A percentile compares a stretch with the other conserved stretches of the same genome.
Evolutionary conservation across 768 basidiomycete genomes (phyloP).

Genomic region (Tulasnella sp.): DNA sequence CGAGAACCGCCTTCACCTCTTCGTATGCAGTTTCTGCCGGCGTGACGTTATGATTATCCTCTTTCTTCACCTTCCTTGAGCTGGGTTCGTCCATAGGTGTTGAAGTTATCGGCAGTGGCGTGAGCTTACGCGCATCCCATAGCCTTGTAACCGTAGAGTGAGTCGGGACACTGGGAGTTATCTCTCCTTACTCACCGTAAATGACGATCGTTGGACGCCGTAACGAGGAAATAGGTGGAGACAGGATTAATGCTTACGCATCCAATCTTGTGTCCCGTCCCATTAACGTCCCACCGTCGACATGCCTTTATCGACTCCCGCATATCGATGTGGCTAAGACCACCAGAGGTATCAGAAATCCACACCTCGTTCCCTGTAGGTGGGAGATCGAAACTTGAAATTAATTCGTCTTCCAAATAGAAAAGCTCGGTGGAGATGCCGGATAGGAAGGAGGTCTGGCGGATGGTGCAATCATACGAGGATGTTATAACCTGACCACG

Average conservation of each 20-base stretch:
- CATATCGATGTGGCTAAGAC: slow-evolving; percentile 63
- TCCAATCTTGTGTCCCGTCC: slow-evolving; percentile 37
- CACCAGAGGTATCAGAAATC: slow-evolving; percentile 64
- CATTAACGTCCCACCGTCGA: slow-evolving; percentile 18
- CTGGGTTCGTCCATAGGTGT: slow-evolving; percentile 23
- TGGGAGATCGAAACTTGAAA: slow-evolving; percentile 55
- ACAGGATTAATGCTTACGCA: slow-evolving; percentile 68
- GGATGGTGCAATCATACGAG: slow-evolving; percentile 70
- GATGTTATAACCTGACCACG: slow-evolving; percentile 55
- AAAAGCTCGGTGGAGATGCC: slow-evolving; percentile 61
- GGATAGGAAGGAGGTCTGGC: slow-evolving; percentile 57
- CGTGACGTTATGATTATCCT: slow-evolving; percentile 8
- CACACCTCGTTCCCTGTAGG: slow-evolving; percentile 69
- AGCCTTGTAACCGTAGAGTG: slow-evolving; percentile 34
- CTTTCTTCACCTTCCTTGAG: slow-evolving; percentile 14
- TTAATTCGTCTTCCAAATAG: slow-evolving; percentile 44
- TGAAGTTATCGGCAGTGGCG: slow-evolving; percentile 28
- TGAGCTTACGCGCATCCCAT: slow-evolving; percentile 67
- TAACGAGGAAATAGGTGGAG: slow-evolving; percentile 50
- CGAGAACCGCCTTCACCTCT: slow-evolving; percentile 29
- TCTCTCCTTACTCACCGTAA: slow-evolving; percentile 59
- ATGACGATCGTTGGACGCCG: slow-evolving; percentile 60
- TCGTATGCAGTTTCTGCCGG: slow-evolving; percentile 16
- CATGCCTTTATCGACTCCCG: slow-evolving; percentile 44
- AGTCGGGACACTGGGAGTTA: background rate